A percentile compares a stretch with the other conserved stretches of the same genome.
Conservation (phyloP, 257 asterid genomes). For the Penstemon barbatus region DNA sequence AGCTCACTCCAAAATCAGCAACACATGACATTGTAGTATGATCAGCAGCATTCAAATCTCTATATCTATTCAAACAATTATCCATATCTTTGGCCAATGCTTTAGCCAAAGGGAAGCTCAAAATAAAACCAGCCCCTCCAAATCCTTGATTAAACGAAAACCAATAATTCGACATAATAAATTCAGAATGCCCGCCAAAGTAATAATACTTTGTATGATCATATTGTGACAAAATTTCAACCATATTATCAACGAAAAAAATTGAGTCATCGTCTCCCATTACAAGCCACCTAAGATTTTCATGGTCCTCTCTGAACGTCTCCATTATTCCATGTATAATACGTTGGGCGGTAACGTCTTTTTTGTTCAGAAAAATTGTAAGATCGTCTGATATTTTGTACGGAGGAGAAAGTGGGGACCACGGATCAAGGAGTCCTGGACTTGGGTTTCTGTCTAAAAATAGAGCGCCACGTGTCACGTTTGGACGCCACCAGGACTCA, state of each 20-base stretch:
- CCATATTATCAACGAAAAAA: constrained; percentile 58
- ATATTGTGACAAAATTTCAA: constrained; percentile 42
- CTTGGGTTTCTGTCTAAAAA: constrained; percentile 49
- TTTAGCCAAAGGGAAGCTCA: constrained; percentile 60
- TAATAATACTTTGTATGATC: constrained; percentile 53
- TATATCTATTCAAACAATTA: constrained; percentile 49
- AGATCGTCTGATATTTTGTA: constrained; percentile 47
- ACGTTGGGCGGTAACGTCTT: constrained; percentile 29
- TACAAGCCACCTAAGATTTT: constrained; percentile 45
- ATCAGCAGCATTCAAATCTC: constrained; percentile 45
- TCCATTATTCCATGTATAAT: constrained; percentile 64
- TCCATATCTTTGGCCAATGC: constrained; percentile 51
- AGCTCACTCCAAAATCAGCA: constrained; percentile 65
- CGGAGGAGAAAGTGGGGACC: constrained; percentile 62
- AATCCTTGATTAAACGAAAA: constrained; percentile 60
- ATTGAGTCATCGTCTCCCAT: constrained; percentile 85
- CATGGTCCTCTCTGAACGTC: constrained; percentile 40
- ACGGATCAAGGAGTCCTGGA: constrained; percentile 45
- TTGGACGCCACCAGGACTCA: constrained; percentile 79
- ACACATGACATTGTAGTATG: constrained; percentile 46
- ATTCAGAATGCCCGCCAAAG: constrained; percentile 56
- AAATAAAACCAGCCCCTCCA: constrained; percentile 70
- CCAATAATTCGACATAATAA: constrained; percentile 41
- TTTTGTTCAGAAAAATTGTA: constrained; percentile 26
- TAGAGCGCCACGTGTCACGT: constrained; percentile 46